Evolutionary conservation across 176 grass and related monocot genomes (phyloP), one percentile per base, ranked within the genome.

Genomic region (Elymus sibiricus): DNA sequence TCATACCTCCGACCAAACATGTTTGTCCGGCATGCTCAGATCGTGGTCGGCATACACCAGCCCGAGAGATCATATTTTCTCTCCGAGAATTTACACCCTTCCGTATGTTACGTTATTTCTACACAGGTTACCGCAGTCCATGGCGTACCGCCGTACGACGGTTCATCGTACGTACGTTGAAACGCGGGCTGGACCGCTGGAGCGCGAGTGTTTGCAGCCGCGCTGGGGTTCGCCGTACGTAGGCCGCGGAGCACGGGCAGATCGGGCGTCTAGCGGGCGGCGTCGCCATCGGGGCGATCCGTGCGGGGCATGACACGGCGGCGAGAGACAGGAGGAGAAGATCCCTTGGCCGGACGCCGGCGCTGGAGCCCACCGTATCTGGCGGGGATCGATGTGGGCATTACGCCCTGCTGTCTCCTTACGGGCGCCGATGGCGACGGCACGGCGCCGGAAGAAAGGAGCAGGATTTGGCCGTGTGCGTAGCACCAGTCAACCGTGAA

Each of bases 341-440:
- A 85, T 28, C 24, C 58, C 68, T 56, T 87, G 85, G 85, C 69
- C 42, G 78, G 21, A 66, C 69, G 11, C 70, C 68, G 85, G 78
- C 44, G 61, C 12, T 59, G 71, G 71, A 11, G 21, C 27, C 53
- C 82, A 43, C 21, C 76, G 81, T 64, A 74, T 89, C 87, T 42
- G 3, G 42, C 66, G 19, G 35, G 76, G 87, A 80, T 89, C 87
- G 19, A 58, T 37, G 75, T 55, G 69, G 78, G 55, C 17, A 15
- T 70, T 77, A 0, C 64, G 27, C 22, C 28, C 63, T 71, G 74
- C 37, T 51, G 80, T 70, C 74, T 26, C 64, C 56, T 16, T 26
- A 22, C 42, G n/a, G 80, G 24, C 86, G 16, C 22, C 65, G 81
- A 79, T 40, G 63, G 81, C 81, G 70, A 89, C 81, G 80, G 74